phyloP scores from a whole-genome alignment of 2,329 filamentous ascomycete genomes.

The Trichoderma endophyticum region DNA sequence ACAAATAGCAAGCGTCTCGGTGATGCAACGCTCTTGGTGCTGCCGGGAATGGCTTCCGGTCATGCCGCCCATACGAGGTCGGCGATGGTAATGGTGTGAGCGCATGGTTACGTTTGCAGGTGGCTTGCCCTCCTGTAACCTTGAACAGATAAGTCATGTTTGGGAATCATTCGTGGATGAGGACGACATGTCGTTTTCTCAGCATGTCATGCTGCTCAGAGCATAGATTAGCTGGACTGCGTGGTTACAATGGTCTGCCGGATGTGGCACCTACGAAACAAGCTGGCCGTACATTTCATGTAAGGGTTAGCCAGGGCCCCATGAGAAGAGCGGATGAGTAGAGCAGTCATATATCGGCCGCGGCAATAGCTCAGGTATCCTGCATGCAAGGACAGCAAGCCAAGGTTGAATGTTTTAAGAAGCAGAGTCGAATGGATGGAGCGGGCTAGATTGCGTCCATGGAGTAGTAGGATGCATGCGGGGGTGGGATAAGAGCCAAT shows the following conservation, averaged over 20 bases:
- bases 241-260: not conserved
- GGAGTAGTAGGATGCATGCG: not conserved
- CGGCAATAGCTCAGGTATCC: not conserved
- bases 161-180: not conserved
- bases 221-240: not conserved
- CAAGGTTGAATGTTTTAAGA: not conserved
- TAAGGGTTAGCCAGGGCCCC: not conserved
- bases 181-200: conserved; percentile 11
- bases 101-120: not conserved
- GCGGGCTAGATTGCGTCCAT: conserved; percentile 1
- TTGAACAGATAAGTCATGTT: not conserved
- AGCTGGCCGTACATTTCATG: not conserved
- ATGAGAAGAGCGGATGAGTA: not conserved
- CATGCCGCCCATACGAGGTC: not conserved
- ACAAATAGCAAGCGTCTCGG: not conserved
- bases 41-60: conserved; percentile 9
- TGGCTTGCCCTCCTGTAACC: not conserved
- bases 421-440: not conserved
- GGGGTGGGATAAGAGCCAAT: not conserved
- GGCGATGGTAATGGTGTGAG: not conserved
- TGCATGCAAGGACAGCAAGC: conserved; percentile 11
- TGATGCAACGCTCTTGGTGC: conserved; percentile 3
- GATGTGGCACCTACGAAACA: not conserved
- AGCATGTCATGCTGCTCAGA: not conserved
- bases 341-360: conserved; percentile 12